Evolutionary conservation across 148 eudicot species (phyloP).

Genomic region (Polygonum aviculare): DNA sequence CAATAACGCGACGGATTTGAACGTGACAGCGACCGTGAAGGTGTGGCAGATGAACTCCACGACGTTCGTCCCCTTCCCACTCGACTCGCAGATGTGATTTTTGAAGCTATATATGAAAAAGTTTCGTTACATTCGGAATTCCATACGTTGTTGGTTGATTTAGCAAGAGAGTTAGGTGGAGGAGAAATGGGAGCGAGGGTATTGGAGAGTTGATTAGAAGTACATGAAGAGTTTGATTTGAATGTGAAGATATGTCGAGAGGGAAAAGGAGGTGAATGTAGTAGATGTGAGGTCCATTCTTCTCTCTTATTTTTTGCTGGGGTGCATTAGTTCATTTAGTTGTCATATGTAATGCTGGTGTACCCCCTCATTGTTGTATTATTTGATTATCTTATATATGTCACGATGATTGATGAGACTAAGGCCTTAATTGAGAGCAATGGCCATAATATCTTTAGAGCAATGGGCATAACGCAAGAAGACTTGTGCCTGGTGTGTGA

Average conservation of each 20-base stretch:
- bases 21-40: conserved; percentile 51
- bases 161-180: neutral
- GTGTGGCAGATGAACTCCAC: conserved; percentile 40
- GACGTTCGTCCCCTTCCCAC: conserved; percentile 20
- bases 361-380: neutral
- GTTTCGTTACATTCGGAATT: neutral
- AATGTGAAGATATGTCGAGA: neutral
- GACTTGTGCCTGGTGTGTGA: no score
- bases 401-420: conserved; percentile 4
- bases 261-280: neutral
- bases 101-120: neutral
- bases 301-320: neutral
- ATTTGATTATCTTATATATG: neutral
- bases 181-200: neutral
- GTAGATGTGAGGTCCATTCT: neutral
- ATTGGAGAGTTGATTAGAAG: neutral
- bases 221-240: neutral
- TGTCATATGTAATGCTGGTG: neutral
- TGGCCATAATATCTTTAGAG: no score
- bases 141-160: neutral
- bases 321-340: neutral
- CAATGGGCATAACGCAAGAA: no score
- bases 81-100: conserved; percentile 7
- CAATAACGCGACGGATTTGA: conserved; percentile 50
- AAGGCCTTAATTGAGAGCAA: no score